Percentiles rank a stretch among this genome's conserved stretches.
Conservation (phyloP, 345 rosid genomes). For the Xanthoceras sorbifolium region DNA sequence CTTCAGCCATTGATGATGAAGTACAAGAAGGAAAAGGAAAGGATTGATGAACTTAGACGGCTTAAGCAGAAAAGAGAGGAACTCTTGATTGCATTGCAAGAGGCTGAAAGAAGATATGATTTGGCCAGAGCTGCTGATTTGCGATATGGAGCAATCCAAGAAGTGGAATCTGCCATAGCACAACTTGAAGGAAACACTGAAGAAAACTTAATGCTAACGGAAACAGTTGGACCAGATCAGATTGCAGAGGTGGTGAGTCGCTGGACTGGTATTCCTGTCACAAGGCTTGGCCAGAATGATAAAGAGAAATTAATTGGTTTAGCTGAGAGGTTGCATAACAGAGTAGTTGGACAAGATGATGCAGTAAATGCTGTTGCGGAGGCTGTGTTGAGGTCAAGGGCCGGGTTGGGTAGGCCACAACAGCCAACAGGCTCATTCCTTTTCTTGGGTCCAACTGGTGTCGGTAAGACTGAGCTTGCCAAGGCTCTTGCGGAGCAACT, state of each 20-base stretch:
- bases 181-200: slow-evolving; percentile 63
- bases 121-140: slow-evolving; percentile 90
- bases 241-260: slow-evolving; percentile 94
- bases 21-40: slow-evolving; percentile 85
- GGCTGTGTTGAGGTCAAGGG: slow-evolving; percentile 83
- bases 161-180: slow-evolving; percentile 71
- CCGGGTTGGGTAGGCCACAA: slow-evolving; percentile 91
- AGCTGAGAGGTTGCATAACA: slow-evolving; percentile 68
- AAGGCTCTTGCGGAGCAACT: slow-evolving; percentile 96
- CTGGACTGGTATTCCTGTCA: slow-evolving; percentile 93
- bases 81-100: slow-evolving; percentile 65
- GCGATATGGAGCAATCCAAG: slow-evolving; percentile 81
- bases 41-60: slow-evolving; percentile 81
- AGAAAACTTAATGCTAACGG: slow-evolving; percentile 77
- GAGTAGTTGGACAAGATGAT: slow-evolving; percentile 86
- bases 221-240: slow-evolving; percentile 85
- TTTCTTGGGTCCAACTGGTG: slow-evolving; percentile 95
- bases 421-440: slow-evolving; percentile 95
- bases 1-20: slow-evolving; percentile 90
- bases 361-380: slow-evolving; percentile 83
- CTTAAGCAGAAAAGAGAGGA: slow-evolving; percentile 88
- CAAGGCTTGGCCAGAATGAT: slow-evolving; percentile 87
- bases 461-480: slow-evolving; percentile 90
- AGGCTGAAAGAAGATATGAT: slow-evolving; percentile 89
- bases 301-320: slow-evolving; percentile 82